Evolutionary conservation across 176 grass and related monocot genomes (phyloP), one percentile per base, ranked within the genome.

Genomic region (Miscanthus lutarioriparius): DNA sequence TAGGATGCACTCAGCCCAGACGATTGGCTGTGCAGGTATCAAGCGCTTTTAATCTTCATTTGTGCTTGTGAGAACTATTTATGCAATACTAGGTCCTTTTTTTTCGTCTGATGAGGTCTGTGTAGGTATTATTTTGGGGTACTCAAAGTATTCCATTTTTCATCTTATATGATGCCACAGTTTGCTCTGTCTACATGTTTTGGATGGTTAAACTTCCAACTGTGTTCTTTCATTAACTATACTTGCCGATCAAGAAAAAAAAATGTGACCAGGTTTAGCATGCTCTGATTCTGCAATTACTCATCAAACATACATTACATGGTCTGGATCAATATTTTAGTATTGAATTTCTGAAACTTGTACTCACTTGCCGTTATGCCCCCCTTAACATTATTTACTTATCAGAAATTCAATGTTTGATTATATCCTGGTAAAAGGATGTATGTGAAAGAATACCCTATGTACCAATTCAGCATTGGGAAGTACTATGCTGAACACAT

Each of bases 1-100:
- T 95, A 76, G 96, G 91, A 75, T 98, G 96, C 83, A 98, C 96
- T 51, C 96, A 98, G 17, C 96, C 96, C 77, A 93, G 96, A 83
- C 85, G 96, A 87, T 86, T 98, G 69, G 96, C 96, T 68, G 93
- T 95, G 70, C 96, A 98, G 96, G 93, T 95, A 91, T 69, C 19
- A 64, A 74, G 40, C 80, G 76, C 71, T 72, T 58, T 25, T 43
- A 75, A 54, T 76, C 53, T 67, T 54, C 62, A 78, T 79, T 69
- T 86, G 44, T 67, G 22, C 35, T 39, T 61, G 19, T 40, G 51
- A 56, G 35, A 76, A 61, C 22, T 39, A 82, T 80, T 19, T 74
- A 44, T 62, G n/a, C 22, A 78, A 38, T 56, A 69, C 16, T 27
- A 68, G 3, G 15, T 66, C 14, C 79, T 64, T 87, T 45, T 79